phyloP scores from a whole-genome alignment of 805 yeast genomes.

The Schizosaccharomyces lindneri region DNA sequence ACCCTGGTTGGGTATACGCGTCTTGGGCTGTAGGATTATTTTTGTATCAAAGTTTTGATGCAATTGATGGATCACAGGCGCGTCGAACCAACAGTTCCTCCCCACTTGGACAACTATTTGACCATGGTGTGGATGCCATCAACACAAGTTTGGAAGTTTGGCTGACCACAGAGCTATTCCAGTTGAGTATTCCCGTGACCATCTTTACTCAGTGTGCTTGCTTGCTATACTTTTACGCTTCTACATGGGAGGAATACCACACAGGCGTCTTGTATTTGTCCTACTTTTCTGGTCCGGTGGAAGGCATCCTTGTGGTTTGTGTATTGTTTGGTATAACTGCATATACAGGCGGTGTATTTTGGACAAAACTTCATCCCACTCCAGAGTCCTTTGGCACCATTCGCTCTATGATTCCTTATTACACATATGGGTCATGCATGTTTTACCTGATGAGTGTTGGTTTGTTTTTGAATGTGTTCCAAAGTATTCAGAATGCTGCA shows the following conservation, averaged over 20 bases:
- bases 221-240: slow-evolving; percentile 32
- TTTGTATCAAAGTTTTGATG: slow-evolving; percentile 88
- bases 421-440: background rate
- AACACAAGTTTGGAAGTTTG: slow-evolving; percentile 62
- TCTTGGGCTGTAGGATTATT: slow-evolving; percentile 62
- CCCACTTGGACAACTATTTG: slow-evolving; percentile 86
- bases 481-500: background rate
- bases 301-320: slow-evolving; percentile 53
- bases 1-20: slow-evolving; percentile 58
- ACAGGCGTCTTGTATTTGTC: slow-evolving; percentile 39
- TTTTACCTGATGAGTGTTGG: background rate
- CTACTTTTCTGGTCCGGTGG: slow-evolving; percentile 82
- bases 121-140: slow-evolving; percentile 56
- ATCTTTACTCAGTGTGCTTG: slow-evolving; percentile 44
- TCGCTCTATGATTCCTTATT: background rate
- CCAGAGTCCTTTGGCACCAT: background rate
- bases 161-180: slow-evolving; percentile 51
- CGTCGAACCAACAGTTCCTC: slow-evolving; percentile 74
- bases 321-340: slow-evolving; percentile 14
- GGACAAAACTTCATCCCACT: background rate
- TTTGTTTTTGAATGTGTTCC: slow-evolving; percentile 23
- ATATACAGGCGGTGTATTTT: background rate
- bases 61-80: slow-evolving; percentile 92
- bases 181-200: slow-evolving; percentile 35
- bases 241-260: slow-evolving; percentile 10